phyloP scores from a whole-genome alignment of 225 moss, liverwort and hornwort genomes.

The Bryoerythrophyllum caledonicum region DNA sequence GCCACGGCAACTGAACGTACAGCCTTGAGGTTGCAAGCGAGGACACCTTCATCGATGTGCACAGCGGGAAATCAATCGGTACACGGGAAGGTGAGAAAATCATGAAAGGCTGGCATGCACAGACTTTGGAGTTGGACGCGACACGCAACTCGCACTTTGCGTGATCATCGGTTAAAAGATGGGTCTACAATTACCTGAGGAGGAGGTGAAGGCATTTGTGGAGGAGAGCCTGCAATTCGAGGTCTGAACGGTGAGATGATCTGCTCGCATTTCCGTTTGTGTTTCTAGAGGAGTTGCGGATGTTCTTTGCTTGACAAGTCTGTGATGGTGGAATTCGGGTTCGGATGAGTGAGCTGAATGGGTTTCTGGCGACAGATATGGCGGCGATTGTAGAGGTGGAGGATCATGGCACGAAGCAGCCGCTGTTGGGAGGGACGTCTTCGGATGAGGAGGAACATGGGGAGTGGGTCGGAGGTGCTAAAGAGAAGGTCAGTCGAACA shows the following conservation, averaged over 20 bases:
- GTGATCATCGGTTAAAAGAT: not conserved
- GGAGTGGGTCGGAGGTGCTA: slow-evolving; percentile 27
- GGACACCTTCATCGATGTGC: too few relatives aligned
- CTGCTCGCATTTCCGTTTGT: not conserved
- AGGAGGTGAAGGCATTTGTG: not conserved
- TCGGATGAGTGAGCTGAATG: not conserved
- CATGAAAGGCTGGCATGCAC: not conserved
- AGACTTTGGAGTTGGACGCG: not conserved
- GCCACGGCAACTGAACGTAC: too few relatives aligned
- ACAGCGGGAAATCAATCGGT: too few relatives aligned
- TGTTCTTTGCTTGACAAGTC: too few relatives aligned
- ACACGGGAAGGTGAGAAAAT: too few relatives aligned
- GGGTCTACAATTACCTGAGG: too few relatives aligned
- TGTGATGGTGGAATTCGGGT: slow-evolving; percentile 3
- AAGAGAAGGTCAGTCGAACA: slow-evolving; percentile 30
- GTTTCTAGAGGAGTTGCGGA: not conserved
- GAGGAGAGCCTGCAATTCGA: not conserved
- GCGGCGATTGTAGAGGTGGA: slow-evolving; percentile 24
- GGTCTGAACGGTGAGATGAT: not conserved
- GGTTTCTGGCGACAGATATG: slow-evolving; percentile 32
- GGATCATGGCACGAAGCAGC: slow-evolving; percentile 28
- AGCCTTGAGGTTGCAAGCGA: too few relatives aligned
- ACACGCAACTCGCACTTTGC: slow-evolving; percentile 1
- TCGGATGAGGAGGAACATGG: slow-evolving; percentile 47
- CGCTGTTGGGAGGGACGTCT: slow-evolving; percentile 41